Evolutionary conservation across 202 grass and related monocot species (phyloP).

Genomic region (Brachypodium distachyon): DNA sequence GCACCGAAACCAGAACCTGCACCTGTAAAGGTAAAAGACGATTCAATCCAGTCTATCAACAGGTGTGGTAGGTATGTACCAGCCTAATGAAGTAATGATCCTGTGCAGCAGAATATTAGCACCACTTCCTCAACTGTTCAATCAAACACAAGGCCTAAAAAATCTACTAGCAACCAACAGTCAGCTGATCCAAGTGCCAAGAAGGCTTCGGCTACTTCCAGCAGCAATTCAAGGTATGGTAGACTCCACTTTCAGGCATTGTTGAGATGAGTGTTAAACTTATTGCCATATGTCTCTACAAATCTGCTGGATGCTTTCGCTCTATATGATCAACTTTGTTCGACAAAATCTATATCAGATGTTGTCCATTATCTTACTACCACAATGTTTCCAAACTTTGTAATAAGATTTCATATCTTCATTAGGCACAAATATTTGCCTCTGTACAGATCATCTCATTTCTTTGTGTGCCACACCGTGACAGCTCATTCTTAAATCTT

Average conservation of each 20-base stretch:
- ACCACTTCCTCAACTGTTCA: conserved; percentile 29
- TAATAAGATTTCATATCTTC: neutral
- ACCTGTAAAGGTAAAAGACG: conserved; percentile 37
- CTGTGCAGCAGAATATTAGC: conserved; percentile 37
- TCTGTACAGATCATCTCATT: neutral
- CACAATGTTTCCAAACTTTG: neutral
- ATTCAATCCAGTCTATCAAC: neutral
- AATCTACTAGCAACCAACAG: conserved; percentile 44
- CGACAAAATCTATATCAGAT: neutral
- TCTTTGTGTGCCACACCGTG: neutral
- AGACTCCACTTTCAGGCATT: neutral
- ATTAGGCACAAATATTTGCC: neutral
- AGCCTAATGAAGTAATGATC: conserved; percentile 5
- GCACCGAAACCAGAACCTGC: conserved; percentile 62
- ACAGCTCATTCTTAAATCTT: conserved; percentile 79
- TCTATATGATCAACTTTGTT: neutral
- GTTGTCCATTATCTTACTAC: neutral
- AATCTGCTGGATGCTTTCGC: neutral
- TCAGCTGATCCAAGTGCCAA: conserved; percentile 29
- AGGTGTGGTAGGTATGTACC: neutral
- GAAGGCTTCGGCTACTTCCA: conserved; percentile 60
- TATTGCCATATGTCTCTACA: neutral
- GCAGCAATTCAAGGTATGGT: conserved; percentile 72
- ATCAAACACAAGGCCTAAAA: conserved; percentile 60
- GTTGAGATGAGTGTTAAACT: neutral